Base-by-base conservation (phyloP, 257 asterid genomes). In the Leonotis leonurus region DNA sequence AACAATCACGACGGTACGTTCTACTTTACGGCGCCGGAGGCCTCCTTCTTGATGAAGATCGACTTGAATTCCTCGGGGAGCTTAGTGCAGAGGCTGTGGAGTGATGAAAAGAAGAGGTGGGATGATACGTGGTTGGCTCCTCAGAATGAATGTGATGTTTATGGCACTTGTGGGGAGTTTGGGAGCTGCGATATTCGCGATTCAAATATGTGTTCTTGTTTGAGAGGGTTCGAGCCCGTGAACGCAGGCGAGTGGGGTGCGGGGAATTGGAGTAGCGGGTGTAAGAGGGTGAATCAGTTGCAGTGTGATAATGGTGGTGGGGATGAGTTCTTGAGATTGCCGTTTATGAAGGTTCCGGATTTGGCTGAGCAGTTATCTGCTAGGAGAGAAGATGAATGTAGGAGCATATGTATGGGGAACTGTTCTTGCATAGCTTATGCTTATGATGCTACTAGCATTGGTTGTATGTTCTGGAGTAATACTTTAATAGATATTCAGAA, bases 361-460 rank as follows among this genome's bases (percentile, higher is more conserved):
- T 71, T 74, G 17, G 69, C 78, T 0, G 41, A 74, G 12, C 70
- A 3, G 8, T 65, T 69, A 10, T 12, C 60, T 3, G 16, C 75
- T 2, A 9, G 30, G 7, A 13, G 6, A 20, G 56, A 11, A 12
- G 80, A 61, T 7, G 83, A 74, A 2, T 80, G 86, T 10, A 18
- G 74, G 58, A 32, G 12, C 2, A 52, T 35, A n/a, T 87, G 93
- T 73, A 57, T 37, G 22, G 41, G 70, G 37, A 77, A 75, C 33
- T 79, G 87, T 68, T 78, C 87, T 21, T 83, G 87, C 80, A 41
- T 78, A 8, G 87, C 90, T 26, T 83, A 78, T 55, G 78, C 85
- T 1, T 60, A 48, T 55, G 70, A 65, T 58, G 12, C 32, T 6
- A 65, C 32, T 6, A 65, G 37, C 5, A 67, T 83, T 4, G 88